Conservation (phyloP, 1,284 basidiomycete species). For the Naganishia albida region DNA sequence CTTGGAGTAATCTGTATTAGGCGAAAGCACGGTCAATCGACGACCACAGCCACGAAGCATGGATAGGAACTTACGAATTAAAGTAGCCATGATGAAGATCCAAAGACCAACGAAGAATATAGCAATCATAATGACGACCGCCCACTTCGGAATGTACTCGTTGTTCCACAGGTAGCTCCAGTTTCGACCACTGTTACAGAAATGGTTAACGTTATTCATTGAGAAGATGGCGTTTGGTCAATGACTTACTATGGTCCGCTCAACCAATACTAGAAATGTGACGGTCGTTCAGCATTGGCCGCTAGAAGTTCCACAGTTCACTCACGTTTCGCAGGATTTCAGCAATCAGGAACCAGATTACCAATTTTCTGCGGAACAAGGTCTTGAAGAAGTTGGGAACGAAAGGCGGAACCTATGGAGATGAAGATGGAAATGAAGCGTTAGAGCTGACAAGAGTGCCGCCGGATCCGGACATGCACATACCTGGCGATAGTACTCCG, state of each 20-base stretch:
- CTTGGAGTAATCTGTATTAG: constrained; percentile 68
- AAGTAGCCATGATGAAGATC: constrained; percentile 69
- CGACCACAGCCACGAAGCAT: too few species aligned
- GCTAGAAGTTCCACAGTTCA: neutral
- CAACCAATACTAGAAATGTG: constrained; percentile 68
- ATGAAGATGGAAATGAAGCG: constrained; percentile 57
- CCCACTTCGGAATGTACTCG: constrained; percentile 72
- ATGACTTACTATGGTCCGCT: constrained; percentile 66
- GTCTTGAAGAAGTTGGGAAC: constrained; percentile 87
- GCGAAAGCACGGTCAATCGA: neutral
- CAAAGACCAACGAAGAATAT: constrained; percentile 84
- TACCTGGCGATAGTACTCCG: constrained; percentile 62
- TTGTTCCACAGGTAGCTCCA: constrained; percentile 89
- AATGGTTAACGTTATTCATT: constrained; percentile 9
- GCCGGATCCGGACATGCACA: constrained; percentile 38
- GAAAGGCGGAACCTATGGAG: constrained; percentile 85
- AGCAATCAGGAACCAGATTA: constrained; percentile 87
- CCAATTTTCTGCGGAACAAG: constrained; percentile 81
- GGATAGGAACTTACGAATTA: constrained; percentile 60
- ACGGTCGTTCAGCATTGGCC: neutral
- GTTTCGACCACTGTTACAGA: constrained; percentile 72
- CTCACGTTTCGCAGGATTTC: constrained; percentile 72
- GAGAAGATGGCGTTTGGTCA: constrained; percentile 43
- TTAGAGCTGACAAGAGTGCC: neutral
- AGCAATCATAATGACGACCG: constrained; percentile 74